Base-by-base conservation (phyloP, 257 asterid species). In the Catharanthus roseus region DNA sequence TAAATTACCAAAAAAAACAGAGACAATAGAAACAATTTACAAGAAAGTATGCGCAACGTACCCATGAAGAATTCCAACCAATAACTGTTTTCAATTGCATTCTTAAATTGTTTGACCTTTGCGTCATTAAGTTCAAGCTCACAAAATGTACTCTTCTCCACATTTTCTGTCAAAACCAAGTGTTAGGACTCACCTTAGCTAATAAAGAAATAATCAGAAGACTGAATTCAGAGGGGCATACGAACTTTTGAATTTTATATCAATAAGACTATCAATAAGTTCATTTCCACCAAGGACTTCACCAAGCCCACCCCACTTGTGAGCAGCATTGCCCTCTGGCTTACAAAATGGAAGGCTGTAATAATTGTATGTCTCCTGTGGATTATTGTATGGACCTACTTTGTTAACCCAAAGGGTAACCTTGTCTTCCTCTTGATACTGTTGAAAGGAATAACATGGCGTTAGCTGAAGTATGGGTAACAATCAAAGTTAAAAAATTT, bases 231-330 rank as follows among this genome's bases (percentile, higher is more conserved):
- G 55, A 65, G 47, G 65, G 49, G 55, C 8, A 34, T 34, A 78
- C 87, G 42, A 89, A 93, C 98, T 89, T 80, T 81, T 87, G 72
- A 82, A 93, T 75, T 89, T 91, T 77, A 93, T 89, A 73, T 84
- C 86, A 67, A 93, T 83, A 76, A 87, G 90, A 81, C 98, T 89
- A 77, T 93, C 96, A 69, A 93, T 93, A 66, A 93, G 98, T 82
- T 93, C 98, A 77, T 93, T 93, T 84, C 98, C 98, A 62, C 97
- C 98, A 71, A 93, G 86, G 65, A 93, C 98, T 83, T 93, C 98
- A 53, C 98, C 98, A 67, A 93, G 97, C 66, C 97, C 97, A 79
- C 96, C 98, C 98, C 98, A 93, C 80, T 89, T 93, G 84, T 90
- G 98, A 69, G 92, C 83, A 67, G 85, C 72, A 82, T 73, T 79